phyloP scores from a whole-genome alignment of 2,329 filamentous ascomycete genomes.

The Diplocarpon rosae region DNA sequence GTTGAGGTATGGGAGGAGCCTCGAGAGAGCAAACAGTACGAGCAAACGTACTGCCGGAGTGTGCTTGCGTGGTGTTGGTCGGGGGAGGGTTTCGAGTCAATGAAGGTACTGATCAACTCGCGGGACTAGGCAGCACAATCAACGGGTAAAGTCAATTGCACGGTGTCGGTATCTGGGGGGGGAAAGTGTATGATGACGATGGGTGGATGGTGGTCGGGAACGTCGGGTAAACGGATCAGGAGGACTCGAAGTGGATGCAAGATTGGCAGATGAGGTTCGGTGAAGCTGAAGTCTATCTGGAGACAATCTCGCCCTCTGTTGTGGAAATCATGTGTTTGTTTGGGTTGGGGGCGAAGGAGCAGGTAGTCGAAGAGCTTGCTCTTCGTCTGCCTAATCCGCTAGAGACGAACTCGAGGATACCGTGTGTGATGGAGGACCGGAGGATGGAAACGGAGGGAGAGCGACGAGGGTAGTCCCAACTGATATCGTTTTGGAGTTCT shows the following conservation, averaged over 20 bases:
- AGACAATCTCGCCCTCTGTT: slow-evolving; percentile 30
- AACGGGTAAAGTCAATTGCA: slow-evolving; percentile 14
- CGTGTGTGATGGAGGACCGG: slow-evolving; percentile 1
- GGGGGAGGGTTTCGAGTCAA: slow-evolving; percentile 15
- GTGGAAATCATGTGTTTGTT: slow-evolving; percentile 33
- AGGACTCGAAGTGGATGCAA: slow-evolving; percentile 5
- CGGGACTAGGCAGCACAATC: slow-evolving; percentile 12
- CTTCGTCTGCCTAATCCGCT: slow-evolving; percentile 29
- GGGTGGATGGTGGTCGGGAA: not conserved
- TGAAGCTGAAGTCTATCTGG: slow-evolving; percentile 26
- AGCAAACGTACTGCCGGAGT: slow-evolving; percentile 16
- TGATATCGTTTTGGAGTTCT: not conserved
- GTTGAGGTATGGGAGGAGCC: slow-evolving; percentile 19
- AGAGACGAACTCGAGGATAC: slow-evolving; percentile 1
- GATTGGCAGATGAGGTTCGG: slow-evolving; percentile 19
- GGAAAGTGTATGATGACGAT: no score
- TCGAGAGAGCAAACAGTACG: slow-evolving; percentile 16
- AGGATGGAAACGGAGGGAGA: slow-evolving; percentile 3
- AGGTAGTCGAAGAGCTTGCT: slow-evolving; percentile 39
- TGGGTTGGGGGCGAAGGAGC: slow-evolving; percentile 29
- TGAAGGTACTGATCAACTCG: slow-evolving; percentile 2
- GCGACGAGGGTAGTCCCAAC: not conserved
- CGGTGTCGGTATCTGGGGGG: no score
- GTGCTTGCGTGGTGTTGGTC: slow-evolving; percentile 7
- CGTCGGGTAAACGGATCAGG: not conserved